Conservation (phyloP, 2,329 filamentous ascomycete genomes). For the Ophiostoma himal-ulmi region DNA sequence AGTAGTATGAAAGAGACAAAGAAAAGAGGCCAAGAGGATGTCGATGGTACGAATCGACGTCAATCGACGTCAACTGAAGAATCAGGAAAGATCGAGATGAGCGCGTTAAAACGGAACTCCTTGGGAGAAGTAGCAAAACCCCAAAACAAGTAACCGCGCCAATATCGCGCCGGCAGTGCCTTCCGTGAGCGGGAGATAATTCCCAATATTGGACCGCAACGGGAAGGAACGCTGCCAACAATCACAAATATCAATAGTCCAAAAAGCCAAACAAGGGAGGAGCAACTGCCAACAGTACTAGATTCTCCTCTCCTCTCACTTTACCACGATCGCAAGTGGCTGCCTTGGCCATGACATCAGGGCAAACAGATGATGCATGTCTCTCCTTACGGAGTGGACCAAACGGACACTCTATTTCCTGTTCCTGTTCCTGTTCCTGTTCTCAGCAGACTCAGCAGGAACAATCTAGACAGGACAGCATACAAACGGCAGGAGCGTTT, state of each 20-base stretch:
- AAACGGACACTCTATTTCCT: not conserved
- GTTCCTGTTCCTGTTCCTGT: not conserved
- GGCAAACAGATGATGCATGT: not conserved
- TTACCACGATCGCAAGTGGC: not conserved
- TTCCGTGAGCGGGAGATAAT: not conserved
- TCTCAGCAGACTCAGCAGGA: too few species aligned
- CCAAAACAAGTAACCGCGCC: slow-evolving; percentile 7
- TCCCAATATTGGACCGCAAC: slow-evolving; percentile 2
- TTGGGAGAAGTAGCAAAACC: not conserved
- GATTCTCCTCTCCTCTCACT: too few species aligned
- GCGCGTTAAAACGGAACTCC: not conserved
- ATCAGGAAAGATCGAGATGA: not conserved
- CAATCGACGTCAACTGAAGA: not conserved
- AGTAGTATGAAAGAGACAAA: not conserved
- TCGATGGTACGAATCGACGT: too few species aligned
- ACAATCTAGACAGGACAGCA: too few species aligned
- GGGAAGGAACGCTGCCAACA: not conserved
- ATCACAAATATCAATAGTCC: not conserved
- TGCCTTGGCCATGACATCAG: slow-evolving; percentile 5
- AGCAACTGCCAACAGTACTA: not conserved
- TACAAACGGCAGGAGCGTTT: not conserved
- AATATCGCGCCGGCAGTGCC: slow-evolving; percentile 10
- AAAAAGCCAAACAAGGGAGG: slow-evolving; percentile 8
- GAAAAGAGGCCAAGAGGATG: not conserved
- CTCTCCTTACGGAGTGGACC: slow-evolving; percentile 5